Conservation (phyloP, 2,329 filamentous ascomycete genomes). For the Trichoderma endophyticum region DNA sequence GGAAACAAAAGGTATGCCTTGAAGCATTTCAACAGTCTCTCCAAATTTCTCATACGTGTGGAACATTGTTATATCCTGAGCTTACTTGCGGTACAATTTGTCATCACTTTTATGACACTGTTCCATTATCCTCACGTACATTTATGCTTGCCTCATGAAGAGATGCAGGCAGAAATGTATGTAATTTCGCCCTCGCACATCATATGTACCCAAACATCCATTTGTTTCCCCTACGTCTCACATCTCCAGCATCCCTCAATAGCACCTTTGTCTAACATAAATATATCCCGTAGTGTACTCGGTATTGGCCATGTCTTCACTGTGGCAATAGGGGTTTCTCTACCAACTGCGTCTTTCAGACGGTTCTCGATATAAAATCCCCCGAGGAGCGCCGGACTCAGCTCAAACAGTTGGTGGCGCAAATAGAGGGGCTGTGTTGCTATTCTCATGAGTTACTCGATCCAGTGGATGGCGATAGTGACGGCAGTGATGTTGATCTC, state of each 20-base stretch:
- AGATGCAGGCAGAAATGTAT: neutral
- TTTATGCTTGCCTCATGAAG: neutral
- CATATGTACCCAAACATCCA: neutral
- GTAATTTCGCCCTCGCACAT: too few species aligned
- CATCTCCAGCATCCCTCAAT: neutral
- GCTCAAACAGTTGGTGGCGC: neutral
- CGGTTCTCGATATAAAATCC: constrained; percentile 9
- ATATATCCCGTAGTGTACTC: constrained; percentile 33
- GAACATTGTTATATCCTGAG: neutral
- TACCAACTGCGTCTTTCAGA: constrained; percentile 35
- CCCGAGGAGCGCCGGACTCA: neutral
- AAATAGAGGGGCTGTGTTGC: neutral
- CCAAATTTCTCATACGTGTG: neutral
- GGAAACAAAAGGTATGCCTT: constrained; percentile 37
- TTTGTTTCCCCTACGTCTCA: neutral
- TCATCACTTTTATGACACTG: neutral
- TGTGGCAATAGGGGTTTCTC: constrained; percentile 40
- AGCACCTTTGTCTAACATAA: neutral
- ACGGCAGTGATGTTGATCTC: constrained; percentile 30
- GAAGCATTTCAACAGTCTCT: neutral
- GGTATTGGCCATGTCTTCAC: constrained; percentile 40
- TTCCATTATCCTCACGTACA: neutral
- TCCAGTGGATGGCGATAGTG: constrained; percentile 24
- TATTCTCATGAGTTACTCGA: constrained; percentile 16
- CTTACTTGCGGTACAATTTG: neutral